Evolutionary conservation across 306 rosid species (phyloP), one percentile per base, ranked within the genome.

Genomic region (Medicago ruthenica): DNA sequence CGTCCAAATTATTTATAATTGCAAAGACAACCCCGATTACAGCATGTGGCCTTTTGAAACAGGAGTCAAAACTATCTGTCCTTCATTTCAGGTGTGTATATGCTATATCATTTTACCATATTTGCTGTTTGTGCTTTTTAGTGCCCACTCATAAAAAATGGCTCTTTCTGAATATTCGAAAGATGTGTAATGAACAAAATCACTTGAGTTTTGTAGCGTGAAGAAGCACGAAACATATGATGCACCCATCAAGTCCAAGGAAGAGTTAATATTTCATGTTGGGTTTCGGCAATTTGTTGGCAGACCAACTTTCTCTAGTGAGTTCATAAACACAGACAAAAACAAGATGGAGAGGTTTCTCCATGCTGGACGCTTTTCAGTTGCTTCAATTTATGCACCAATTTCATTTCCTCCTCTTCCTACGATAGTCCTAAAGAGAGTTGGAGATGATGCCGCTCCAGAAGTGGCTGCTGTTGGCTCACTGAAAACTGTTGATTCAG

Each of bases 311-410:
- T 95, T 88, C 83, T 95, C 99, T 59, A 70, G 87, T 50, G 97
- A 95, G 77, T 86, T 80, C 86, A 87, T 90, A 53, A 90, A 85
- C 76, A 87, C 96, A 1, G 88, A 95, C 87, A 95, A 95, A 92
- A 88, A 87, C 90, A 95, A 95, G 84, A 87, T 95, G 99, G 99
- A 95, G 87, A 91, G 98, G 82, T 95, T 95, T 88, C 99, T 95
- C 77, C 99, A 90, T 89, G 81, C 88, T 24, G 99, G 99, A 55
- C 87, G 90, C 20, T 95, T 92, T 81, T 87, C 92, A 41, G 82
- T 92, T 22, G 99, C 97, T 15, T 92, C 99, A 51, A 79, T 92
- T 62, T 95, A 85, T 81, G 99, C 97, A 59, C 97, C 99, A 42
- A 83, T 95, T 77, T 89, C 97, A 15, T 92, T 95, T 79, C 96